Base-by-base conservation (phyloP, 352 stramenopile species). In the Phytophthora sojae region DNA sequence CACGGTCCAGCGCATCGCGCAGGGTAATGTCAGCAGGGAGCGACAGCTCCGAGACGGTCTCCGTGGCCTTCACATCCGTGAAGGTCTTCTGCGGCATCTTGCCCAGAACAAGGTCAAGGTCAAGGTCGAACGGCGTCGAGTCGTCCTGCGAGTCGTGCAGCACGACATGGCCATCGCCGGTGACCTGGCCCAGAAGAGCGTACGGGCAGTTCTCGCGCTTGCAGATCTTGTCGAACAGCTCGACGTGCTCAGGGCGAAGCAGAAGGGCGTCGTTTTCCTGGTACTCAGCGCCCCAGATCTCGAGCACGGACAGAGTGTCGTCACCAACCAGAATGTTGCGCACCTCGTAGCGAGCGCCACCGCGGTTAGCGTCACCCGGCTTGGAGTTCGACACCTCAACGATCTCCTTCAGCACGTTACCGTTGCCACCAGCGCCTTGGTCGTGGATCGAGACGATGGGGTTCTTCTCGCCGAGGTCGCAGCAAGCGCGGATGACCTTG, bases 71-170 rank as follows among this genome's bases (percentile, higher is more conserved):
- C 47, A 76, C 81, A 74, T 99, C 96, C 9, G 71, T 83, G 75
- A 99, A 99, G 0, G 97, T 99, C 89, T 99, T 99, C 67, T 99
- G 97, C 8, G 98, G 98, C 96, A 99, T 99, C 76, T 99, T 99
- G 61, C 97, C 98, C 6, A 99, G 86, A 32, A 99, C 98, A 29
- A 99, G 82, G 64, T 99, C 97, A 4, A 99, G 76, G 64, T 99
- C 97, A 30, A 99, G 79, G 79, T 99, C 97, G 26, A 99, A 97
- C 35, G 97, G 93, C 21, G 91, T 98, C 39, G 92, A 96, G 67
- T 96, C 94, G 78, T 99, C 92, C 53, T 88, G 80, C n/a, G 92
- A 91, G 81, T 99, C 98, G 71, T 98, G 89, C 7, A 99, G 91
- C 35, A 99, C 95, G n/a, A 99, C 97, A 67, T 91, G 92, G 57